Percentiles rank a stretch among this genome's conserved stretches.
Conservation (phyloP, 208 protist species). For the Novymonas esmeraldas region DNA sequence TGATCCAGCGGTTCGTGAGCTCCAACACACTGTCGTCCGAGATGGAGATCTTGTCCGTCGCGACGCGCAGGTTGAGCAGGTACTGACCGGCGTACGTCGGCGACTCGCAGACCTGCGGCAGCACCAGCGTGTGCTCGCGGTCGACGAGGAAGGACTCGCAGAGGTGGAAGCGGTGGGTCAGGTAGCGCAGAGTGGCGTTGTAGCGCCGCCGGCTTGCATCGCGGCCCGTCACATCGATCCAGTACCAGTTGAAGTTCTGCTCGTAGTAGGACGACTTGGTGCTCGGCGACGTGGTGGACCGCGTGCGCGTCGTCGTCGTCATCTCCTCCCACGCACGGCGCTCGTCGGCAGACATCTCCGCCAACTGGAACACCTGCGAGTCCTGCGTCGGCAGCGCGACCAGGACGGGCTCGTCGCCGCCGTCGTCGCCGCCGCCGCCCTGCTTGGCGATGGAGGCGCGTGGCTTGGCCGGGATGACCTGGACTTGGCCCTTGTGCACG, state of each 20-base stretch:
- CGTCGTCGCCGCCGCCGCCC: not conserved
- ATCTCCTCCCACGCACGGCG: slow-evolving; percentile 40
- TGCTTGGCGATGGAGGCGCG: not conserved
- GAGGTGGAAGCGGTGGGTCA: slow-evolving; percentile 74
- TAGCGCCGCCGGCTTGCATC: slow-evolving; percentile 63
- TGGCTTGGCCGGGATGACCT: slow-evolving; percentile 4
- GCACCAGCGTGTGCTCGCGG: slow-evolving; percentile 73
- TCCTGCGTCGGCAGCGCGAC: slow-evolving; percentile 10
- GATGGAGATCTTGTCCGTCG: slow-evolving; percentile 76
- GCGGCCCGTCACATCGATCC: slow-evolving; percentile 81
- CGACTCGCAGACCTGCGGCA: slow-evolving; percentile 79
- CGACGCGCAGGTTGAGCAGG: slow-evolving; percentile 81
- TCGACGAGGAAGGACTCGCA: slow-evolving; percentile 81
- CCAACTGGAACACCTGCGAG: slow-evolving; percentile 17
- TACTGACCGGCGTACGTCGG: slow-evolving; percentile 77
- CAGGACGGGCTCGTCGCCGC: not conserved
- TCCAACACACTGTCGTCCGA: slow-evolving; percentile 74
- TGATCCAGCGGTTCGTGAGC: slow-evolving; percentile 87
- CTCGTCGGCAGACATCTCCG: slow-evolving; percentile 32
- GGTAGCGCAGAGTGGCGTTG: slow-evolving; percentile 56
- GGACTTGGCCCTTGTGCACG: slow-evolving; percentile 48
- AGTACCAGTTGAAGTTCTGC: slow-evolving; percentile 91
- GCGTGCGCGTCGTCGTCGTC: slow-evolving; percentile 3
- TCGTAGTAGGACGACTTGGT: slow-evolving; percentile 59
- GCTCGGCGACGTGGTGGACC: slow-evolving; percentile 21